Evolutionary conservation across 352 stramenopile species (phyloP).

Genomic region (Pythium volutum): DNA sequence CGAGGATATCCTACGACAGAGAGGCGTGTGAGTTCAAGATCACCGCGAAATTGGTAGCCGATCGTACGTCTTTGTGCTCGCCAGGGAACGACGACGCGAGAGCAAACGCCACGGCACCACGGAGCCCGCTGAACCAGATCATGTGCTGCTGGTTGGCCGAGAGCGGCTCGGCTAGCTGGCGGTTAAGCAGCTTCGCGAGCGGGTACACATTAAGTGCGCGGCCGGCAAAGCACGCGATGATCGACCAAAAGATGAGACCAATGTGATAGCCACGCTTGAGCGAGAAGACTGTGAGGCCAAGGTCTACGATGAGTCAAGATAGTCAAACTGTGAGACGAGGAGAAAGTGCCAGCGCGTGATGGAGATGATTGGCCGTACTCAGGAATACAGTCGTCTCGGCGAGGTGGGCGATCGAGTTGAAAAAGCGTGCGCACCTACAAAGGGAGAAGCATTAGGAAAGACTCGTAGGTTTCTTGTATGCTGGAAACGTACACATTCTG

Average conservation of each 20-base stretch:
- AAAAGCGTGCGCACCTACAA: conserved; percentile 41
- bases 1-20: conserved; percentile 40
- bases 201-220: conserved; percentile 68
- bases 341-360: too few species aligned
- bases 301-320: conserved; percentile 28
- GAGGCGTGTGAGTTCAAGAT: neutral
- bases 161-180: conserved; percentile 14
- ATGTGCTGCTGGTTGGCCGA: conserved; percentile 57
- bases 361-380: conserved; percentile 13
- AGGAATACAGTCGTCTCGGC: conserved; percentile 79
- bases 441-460: too few species aligned
- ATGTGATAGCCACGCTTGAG: conserved; percentile 37
- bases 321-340: neutral
- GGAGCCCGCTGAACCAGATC: conserved; percentile 82
- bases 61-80: conserved; percentile 27
- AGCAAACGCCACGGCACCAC: conserved; percentile 77
- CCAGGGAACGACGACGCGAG: conserved; percentile 60
- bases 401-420: conserved; percentile 59
- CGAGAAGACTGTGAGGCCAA: conserved; percentile 72
- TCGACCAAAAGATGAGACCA: conserved; percentile 50
- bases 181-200: conserved; percentile 33
- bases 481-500: conserved; percentile 26
- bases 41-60: neutral
- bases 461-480: neutral
- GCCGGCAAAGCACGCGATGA: conserved; percentile 52